A percentile compares a stretch with the other conserved stretches of the same genome.
Evolutionary conservation across 306 rosid species (phyloP).

Genomic region (Pyrus bretschneideri): DNA sequence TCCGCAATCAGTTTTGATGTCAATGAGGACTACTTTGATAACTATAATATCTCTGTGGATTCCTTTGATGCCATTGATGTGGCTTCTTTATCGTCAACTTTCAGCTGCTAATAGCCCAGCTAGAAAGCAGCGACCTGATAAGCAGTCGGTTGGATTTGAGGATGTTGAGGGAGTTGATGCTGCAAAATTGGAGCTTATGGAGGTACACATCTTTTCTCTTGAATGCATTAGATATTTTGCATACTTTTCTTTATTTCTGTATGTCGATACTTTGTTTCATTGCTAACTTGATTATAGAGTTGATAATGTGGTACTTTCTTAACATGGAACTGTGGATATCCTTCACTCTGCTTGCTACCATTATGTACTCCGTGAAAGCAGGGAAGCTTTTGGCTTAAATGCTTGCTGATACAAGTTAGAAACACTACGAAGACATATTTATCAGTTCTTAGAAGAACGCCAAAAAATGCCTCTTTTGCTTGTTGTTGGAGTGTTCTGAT

Average conservation of each 20-base stretch:
- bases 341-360: not conserved
- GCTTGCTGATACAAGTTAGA: not conserved
- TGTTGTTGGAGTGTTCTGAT: not conserved
- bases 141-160: conserved; percentile 72
- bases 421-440: not conserved
- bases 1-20: conserved; percentile 70
- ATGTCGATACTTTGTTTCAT: not conserved
- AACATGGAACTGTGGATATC: not conserved
- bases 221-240: not conserved
- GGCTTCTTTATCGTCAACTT: conserved; percentile 92
- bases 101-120: conserved; percentile 88
- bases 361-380: not conserved
- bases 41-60: conserved; percentile 79
- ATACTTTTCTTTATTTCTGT: not conserved
- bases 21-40: conserved; percentile 72
- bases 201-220: conserved; percentile 44
- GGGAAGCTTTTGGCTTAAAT: not conserved
- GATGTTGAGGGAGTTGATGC: conserved; percentile 95
- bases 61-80: conserved; percentile 90
- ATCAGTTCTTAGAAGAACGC: not conserved
- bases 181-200: conserved; percentile 91
- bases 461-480: not conserved
- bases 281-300: not conserved
- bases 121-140: conserved; percentile 56
- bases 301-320: not conserved